phyloP scores from a whole-genome alignment of 192 early-diverging fungal genomes.

The Backusella luteola region DNA sequence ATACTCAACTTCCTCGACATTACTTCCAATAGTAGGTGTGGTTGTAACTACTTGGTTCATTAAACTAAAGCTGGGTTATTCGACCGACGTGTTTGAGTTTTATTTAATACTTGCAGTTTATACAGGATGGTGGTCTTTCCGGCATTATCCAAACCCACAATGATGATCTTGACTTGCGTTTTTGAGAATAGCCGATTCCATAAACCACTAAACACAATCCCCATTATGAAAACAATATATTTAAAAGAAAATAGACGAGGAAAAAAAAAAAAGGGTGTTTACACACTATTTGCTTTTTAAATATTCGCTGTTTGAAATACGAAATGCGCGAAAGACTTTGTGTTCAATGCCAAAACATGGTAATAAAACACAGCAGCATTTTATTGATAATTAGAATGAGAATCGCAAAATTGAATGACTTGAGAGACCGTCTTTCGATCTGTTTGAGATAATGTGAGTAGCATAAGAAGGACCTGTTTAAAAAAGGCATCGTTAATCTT shows the following conservation, averaged over 20 bases:
- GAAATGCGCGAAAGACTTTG: neutral
- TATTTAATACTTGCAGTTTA: conserved; percentile 44
- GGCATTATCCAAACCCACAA: conserved; percentile 63
- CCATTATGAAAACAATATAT: conserved; percentile 38
- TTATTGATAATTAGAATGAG: neutral
- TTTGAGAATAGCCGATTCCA: conserved; percentile 59
- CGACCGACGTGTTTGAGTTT: neutral
- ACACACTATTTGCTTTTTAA: too few species aligned
- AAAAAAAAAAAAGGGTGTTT: neutral
- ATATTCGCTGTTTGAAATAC: neutral
- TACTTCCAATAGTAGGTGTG: conserved; percentile 69
- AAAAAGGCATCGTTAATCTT: neutral
- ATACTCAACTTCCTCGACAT: conserved; percentile 68
- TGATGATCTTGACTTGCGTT: conserved; percentile 67
- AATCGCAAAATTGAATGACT: neutral
- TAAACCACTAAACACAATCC: conserved; percentile 56
- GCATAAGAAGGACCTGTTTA: neutral
- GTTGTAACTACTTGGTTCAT: conserved; percentile 63
- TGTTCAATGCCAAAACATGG: neutral
- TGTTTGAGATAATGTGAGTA: neutral
- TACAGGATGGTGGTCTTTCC: conserved; percentile 65
- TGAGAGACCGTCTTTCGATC: neutral
- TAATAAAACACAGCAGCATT: neutral
- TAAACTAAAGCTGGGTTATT: conserved; percentile 31
- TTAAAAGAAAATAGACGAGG: neutral